Base-by-base conservation (phyloP, 441 rosid species). In the Viola pubescens region DNA sequence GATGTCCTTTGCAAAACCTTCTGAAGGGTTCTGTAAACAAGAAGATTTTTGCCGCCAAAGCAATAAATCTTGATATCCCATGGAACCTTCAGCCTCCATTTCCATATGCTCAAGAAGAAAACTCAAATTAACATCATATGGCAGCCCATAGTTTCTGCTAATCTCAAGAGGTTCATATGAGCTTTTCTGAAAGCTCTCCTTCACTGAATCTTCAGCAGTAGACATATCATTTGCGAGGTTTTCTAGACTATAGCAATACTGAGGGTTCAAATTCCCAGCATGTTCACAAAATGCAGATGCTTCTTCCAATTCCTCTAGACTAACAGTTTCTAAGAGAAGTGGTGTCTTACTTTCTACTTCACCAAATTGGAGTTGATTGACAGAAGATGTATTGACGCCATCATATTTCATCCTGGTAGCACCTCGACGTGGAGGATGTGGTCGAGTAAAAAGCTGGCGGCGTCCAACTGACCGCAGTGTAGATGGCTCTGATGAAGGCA, bases 391-490 rank as follows among this genome's bases (percentile, higher is more conserved):
- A 70, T 59, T 71, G 19, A 54, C 44, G 45, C 60, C 63, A 38
- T 60, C 64, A 48, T 37, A 62, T 45, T 69, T 76, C 62, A 74
- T 80, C 58, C 62, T 64, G 54, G 66, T 48, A 66, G 66, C 67
- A 67, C 61, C 66, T 59, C 65, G 81, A 56, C 94, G 87, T 57
- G 66, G 75, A 55, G 95, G 98, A 69, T 89, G 98, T 52, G 95
- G 94, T 58, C 45, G 73, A 52, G 74, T 74, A 72, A 92, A 92
- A 56, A 92, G 94, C 67, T 89, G 98, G 37, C 90, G 86, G 37
- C 98, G 94, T 62, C 98, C 98, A 68, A 73, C 73, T 53, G 96
- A 85, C 78, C 86, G 79, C 16, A 84, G 94, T 73, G 67, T 75
- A 56, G 82, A 64, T 19, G 86, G 74, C 58, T 86, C 91, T 68